Evolutionary conservation across 441 rosid genomes (phyloP), one percentile per base, ranked within the genome.

Genomic region (Biscutella auriculata): DNA sequence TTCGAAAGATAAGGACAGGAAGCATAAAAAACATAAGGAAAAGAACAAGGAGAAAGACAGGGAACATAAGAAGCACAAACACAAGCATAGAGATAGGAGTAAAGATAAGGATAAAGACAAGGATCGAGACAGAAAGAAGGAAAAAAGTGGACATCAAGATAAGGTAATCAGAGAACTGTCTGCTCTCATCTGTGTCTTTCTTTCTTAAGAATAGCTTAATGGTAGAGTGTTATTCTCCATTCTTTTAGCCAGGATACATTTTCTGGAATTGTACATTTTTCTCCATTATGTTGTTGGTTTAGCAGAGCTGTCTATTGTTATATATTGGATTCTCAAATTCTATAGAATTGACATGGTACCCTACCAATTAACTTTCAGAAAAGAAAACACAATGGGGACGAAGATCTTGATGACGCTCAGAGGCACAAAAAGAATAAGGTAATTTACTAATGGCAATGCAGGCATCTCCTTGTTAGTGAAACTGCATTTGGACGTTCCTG

Each of bases 361-460:
- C 4, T 56, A 8, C 27, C 53, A 47, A 41, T 47, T 39, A 57
- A 30, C 54, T 78, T 81, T 67, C 87, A 89, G 97, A 89, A 84
- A 82, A 76, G 97, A 75, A 89, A 82, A 75, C 85, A 81, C 67
- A 82, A 74, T 69, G 93, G 90, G 35, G 85, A 82, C 28, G 87
- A 78, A 70, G 92, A 86, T 78, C 64, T 77, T 37, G 82, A 74
- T 69, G 97, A 82, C 26, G 53, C 67, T 48, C 86, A 82, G 68
- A 80, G 82, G 73, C 93, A 81, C 80, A 87, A 83, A 75, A 91
- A 87, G 77, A 82, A 84, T 72, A 85, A 85, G 92, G 95, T 90
- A 80, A 78, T 73, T 51, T 10, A 57, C 43, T 21, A 55, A 15
- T 32, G 21, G 33, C 28, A 9, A 14, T 51, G 35, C 4, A 47